A percentile compares a stretch with the other conserved stretches of the same genome.
Evolutionary conservation across 768 basidiomycete genomes (phyloP).

Genomic region (Leccinum imitatum): DNA sequence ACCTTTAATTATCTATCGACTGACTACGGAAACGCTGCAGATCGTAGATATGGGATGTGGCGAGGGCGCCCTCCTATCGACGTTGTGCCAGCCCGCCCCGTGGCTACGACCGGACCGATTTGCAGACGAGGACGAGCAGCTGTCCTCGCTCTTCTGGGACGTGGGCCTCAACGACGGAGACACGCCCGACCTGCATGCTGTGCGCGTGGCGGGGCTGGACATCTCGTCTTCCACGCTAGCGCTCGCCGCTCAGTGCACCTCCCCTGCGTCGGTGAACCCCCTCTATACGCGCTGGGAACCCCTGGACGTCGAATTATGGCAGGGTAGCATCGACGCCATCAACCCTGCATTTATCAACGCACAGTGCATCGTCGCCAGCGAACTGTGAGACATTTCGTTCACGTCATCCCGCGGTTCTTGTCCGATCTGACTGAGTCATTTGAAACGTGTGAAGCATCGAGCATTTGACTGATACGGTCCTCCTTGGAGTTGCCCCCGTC

Average conservation of each 20-base stretch:
- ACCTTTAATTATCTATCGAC: neutral
- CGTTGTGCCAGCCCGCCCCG: conserved; percentile 73
- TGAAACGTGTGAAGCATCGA: conserved; percentile 57
- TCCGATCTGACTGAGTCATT: conserved; percentile 12
- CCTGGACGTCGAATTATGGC: conserved; percentile 65
- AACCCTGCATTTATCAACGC: conserved; percentile 64
- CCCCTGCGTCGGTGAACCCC: conserved; percentile 37
- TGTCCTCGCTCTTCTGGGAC: conserved; percentile 22
- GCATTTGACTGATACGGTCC: conserved; percentile 60
- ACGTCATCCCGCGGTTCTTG: neutral
- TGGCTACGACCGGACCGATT: conserved; percentile 48
- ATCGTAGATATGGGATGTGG: conserved; percentile 86
- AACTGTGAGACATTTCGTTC: conserved; percentile 59
- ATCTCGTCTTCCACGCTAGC: conserved; percentile 52
- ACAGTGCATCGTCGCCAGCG: conserved; percentile 74
- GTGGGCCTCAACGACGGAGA: conserved; percentile 36
- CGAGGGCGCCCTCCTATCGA: conserved; percentile 68
- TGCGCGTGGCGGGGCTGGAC: conserved; percentile 68
- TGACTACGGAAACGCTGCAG: conserved; percentile 35
- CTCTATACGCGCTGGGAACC: conserved; percentile 64
- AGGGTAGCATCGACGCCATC: conserved; percentile 66
- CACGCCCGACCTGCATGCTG: conserved; percentile 57
- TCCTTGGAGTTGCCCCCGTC: conserved; percentile 64
- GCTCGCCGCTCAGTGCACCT: conserved; percentile 49
- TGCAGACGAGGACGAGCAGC: conserved; percentile 21